Evolutionary conservation across 1,284 basidiomycete genomes (phyloP).

Genomic region (Cutaneotrichosporon cavernicola): DNA sequence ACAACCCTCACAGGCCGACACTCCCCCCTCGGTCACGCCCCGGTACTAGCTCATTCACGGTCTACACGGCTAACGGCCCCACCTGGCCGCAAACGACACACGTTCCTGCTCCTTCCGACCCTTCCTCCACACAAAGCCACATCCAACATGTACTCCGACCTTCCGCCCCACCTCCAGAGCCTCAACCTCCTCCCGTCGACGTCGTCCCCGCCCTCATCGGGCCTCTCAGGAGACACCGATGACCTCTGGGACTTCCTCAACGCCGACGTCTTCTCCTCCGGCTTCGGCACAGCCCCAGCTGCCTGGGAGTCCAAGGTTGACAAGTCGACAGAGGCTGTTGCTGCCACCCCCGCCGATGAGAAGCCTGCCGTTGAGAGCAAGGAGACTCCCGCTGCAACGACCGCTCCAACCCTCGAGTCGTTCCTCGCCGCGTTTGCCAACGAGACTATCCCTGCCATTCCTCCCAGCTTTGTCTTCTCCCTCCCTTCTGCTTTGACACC

Average conservation of each 20-base stretch:
- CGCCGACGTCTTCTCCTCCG: constrained; percentile 49
- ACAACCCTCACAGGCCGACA: background rate
- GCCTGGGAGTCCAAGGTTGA: constrained; percentile 28
- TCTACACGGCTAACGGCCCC: constrained; percentile 4
- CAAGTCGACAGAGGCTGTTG: constrained; percentile 10
- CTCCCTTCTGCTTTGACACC: constrained; percentile 21
- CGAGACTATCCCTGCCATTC: constrained; percentile 21
- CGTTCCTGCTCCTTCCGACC: constrained; percentile 1
- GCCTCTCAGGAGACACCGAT: constrained; percentile 39
- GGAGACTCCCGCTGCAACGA: constrained; percentile 9
- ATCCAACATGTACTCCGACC: constrained; percentile 23
- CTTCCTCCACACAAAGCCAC: background rate
- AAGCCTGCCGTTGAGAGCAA: background rate
- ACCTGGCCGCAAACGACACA: background rate
- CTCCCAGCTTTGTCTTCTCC: constrained; percentile 33
- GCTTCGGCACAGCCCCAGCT: constrained; percentile 37
- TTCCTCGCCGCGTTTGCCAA: constrained; percentile 48
- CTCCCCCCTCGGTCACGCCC: background rate
- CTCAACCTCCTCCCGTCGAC: constrained; percentile 28
- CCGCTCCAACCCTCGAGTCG: constrained; percentile 42
- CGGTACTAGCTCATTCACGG: background rate
- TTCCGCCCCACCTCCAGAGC: constrained; percentile 27
- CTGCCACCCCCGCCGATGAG: constrained; percentile 10
- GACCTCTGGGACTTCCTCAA: constrained; percentile 50
- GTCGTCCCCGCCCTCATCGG: constrained; percentile 39